Conservation (phyloP, 305 asterid genomes). For the Lippia alba region DNA sequence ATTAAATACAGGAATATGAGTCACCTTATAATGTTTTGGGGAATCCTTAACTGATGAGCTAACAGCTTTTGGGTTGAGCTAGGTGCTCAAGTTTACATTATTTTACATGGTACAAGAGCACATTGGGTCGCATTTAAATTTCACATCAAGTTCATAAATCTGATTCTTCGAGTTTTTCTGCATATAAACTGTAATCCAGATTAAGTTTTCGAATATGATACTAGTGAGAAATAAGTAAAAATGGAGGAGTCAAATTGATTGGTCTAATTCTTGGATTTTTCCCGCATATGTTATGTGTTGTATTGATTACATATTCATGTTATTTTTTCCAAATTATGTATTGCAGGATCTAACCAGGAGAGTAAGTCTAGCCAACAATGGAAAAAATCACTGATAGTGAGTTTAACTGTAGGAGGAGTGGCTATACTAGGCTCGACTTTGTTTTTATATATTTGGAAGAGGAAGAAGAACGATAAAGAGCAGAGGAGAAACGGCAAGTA, state of each 20-base stretch:
- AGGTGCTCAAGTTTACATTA: too few relatives aligned
- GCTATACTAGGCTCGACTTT: constrained; percentile 19
- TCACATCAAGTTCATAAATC: not conserved
- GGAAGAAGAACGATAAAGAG: constrained; percentile 13
- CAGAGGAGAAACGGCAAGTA: constrained; percentile 15
- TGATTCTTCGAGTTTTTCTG: constrained; percentile 11
- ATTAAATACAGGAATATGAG: too few relatives aligned
- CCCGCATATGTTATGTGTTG: not conserved
- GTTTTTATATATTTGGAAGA: constrained; percentile 28
- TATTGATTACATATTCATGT: not conserved
- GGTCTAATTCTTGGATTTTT: not conserved
- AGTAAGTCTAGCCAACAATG: not conserved
- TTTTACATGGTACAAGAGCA: too few relatives aligned
- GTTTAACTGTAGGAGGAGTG: constrained; percentile 17
- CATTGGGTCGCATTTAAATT: too few relatives aligned
- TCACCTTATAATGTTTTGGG: too few relatives aligned
- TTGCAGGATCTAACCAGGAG: constrained; percentile 31
- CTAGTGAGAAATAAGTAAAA: too few relatives aligned
- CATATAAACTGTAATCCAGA: too few relatives aligned
- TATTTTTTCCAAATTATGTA: not conserved
- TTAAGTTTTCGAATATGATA: too few relatives aligned
- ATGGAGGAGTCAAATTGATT: not conserved
- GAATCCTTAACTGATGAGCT: too few relatives aligned
- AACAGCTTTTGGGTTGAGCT: too few relatives aligned
- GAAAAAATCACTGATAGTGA: constrained; percentile 8